Base-by-base conservation (phyloP, 2,329 filamentous ascomycete genomes). In the Zymoseptoria brevis region DNA sequence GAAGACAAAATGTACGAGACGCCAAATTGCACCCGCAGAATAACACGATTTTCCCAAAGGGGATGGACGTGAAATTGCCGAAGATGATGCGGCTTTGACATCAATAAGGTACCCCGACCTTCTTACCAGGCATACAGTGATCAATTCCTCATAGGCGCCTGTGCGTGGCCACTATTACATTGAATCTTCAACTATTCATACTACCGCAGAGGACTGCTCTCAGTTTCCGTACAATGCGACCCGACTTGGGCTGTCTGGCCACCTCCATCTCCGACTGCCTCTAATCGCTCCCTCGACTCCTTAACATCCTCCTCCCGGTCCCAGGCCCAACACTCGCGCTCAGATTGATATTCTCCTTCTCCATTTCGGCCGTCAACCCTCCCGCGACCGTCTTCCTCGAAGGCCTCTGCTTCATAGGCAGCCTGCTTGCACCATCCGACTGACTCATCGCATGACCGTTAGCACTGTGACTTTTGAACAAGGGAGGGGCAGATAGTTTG, bases 381-480 rank as follows among this genome's bases (percentile, higher is more conserved):
- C 69, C 73, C 2, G 74, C 72, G 8, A 78, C 75, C 19, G 76
- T 79, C 69, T 74, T 77, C 55, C 76, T 58, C 62, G 64, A 65
- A 41, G 62, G 66, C 49, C 65, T 67, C 64, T 70, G 71, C 67
- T 71, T 77, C 70, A 72, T 75, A 8, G 77, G 77, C 66, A 80
- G 57, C 65, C 77, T 79, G 55, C 71, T 75, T 9, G 70, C 72
- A 56, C 62, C 64, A 30, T 53, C 51, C 8, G 19, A 29, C 51
- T 53, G 51, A n/a, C n/a, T 19, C n/a, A 16, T 26, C 19, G 19
- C 22, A 60, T 64, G 66, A 24, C 64, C 63, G 62, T 67, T 62
- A 61, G 77, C 78, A 55, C 73, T 69, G 56, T 75, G 74, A 60
- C 78, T 75, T 66, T 80, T 80, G 56, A 76, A 69, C 9, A 73